Evolutionary conservation across 2,329 filamentous ascomycete species (phyloP).

Genomic region (Sphaerulina vaccinii): DNA sequence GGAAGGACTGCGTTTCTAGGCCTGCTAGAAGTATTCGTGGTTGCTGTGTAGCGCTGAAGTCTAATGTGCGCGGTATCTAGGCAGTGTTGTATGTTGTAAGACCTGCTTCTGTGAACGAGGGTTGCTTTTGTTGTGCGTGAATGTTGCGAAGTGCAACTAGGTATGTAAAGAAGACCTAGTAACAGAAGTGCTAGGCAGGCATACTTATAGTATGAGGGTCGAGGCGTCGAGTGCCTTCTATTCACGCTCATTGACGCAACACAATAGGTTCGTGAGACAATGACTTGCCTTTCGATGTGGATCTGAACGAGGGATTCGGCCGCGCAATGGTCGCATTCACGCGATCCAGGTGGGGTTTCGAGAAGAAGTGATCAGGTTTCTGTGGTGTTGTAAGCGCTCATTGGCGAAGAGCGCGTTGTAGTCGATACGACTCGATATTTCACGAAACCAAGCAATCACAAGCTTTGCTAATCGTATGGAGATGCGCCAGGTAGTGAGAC

Average conservation of each 20-base stretch:
- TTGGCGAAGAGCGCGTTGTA: conserved; percentile 1
- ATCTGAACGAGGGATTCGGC: conserved; percentile 6
- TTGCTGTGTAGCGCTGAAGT: conserved; percentile 20
- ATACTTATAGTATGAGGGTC: conserved; percentile 13
- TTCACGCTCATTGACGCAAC: conserved; percentile 18
- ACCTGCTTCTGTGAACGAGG: conserved; percentile 3
- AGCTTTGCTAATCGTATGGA: conserved; percentile 8
- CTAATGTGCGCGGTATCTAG: conserved; percentile 7
- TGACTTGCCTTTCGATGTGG: not conserved
- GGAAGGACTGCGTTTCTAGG: conserved; percentile 18
- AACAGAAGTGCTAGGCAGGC: conserved; percentile 5
- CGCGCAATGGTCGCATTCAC: conserved; percentile 9
- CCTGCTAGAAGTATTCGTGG: conserved; percentile 23
- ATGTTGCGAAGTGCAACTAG: not conserved
- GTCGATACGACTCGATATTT: conserved; percentile 9
- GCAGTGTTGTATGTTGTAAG: conserved; percentile 16
- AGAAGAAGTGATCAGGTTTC: not conserved
- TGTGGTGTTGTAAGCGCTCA: not conserved
- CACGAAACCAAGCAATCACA: conserved; percentile 11
- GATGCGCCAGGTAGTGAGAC: conserved; percentile 1
- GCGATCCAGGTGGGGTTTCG: conserved; percentile 1
- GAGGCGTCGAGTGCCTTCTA: conserved; percentile 16
- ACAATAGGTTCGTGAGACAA: conserved; percentile 20
- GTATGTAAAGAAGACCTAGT: conserved; percentile 4
- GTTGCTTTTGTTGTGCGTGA: not conserved